Base-by-base conservation (phyloP, 2,329 filamentous ascomycete genomes). In the Rhexocercosporidium sp. region DNA sequence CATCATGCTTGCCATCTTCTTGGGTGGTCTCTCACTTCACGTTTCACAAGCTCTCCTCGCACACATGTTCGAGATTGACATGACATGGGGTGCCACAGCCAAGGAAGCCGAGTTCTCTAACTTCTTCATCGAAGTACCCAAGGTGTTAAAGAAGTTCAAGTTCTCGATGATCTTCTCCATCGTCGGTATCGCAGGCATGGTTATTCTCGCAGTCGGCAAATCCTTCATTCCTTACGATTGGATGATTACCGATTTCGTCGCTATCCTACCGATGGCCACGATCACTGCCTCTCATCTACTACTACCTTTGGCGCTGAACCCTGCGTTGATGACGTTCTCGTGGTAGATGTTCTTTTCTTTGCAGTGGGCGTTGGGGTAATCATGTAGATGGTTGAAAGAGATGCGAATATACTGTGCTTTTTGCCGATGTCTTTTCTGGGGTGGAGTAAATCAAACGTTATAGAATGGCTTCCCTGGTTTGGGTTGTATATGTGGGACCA, bases 41-140 rank as follows among this genome's bases (percentile, higher is more conserved):
- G 87, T 97, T 59, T 92, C 88, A 34, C 90, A 94, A 77, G 93
- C 93, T 1, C 82, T 97, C 39, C 80, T 96, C 54, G 85, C 89
- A 4, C 93, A 96, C 82, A 92, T 96, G 87, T 92, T 96, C 77
- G 88, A 92, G 80, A 88, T 95, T 76, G 86, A 96, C 79, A 95
- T 96, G 90, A 88, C 87, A 3, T 96, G 93, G 93, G 92, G 92
- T 60, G 89, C 92, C 1, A 96, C 93, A 0, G 86, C 89, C 47
- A 96, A 96, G 81, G 93, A 97, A 81, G 87, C 88, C 59, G 90
- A 93, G 74, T 89, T 91, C 75, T 90, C 91, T 29, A 92, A 93
- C 79, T 96, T 96, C 80, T 95, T 94, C 80, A 91, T 92, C 68
- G 93, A 96, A 77, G 87, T 94, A 20, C 90, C 91, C 39, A 91